Evolutionary conservation across 495 filamentous ascomycete species (phyloP).

Genomic region (Aspergillus heteromorphus): DNA sequence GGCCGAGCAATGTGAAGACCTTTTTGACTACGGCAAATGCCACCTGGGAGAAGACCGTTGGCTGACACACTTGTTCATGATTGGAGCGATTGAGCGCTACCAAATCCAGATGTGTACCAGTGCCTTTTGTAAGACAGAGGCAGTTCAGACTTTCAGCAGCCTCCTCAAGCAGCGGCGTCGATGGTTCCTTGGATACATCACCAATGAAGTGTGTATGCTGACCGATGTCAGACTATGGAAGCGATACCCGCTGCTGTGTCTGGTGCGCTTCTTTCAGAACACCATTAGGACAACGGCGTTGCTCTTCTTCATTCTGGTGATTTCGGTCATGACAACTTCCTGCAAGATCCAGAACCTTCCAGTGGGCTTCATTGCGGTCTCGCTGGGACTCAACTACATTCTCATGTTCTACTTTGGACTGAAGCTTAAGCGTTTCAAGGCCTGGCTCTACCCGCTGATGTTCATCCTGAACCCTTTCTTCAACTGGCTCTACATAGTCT

Average conservation of each 20-base stretch:
- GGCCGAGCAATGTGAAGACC: constrained; percentile 89
- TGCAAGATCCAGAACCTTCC: constrained; percentile 73
- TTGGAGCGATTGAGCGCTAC: constrained; percentile 85
- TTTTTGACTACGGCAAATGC: constrained; percentile 95
- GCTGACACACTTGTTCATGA: constrained; percentile 99
- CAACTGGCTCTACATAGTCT: constrained; percentile 98
- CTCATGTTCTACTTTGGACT: constrained; percentile 96
- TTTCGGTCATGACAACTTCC: constrained; percentile 81
- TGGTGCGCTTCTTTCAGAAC: constrained; percentile 92
- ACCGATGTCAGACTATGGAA: constrained; percentile 90
- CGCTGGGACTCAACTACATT: constrained; percentile 87
- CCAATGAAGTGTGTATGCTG: constrained; percentile 98
- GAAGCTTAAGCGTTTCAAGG: constrained; percentile 82
- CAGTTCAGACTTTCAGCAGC: constrained; percentile 80
- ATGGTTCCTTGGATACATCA: constrained; percentile 98
- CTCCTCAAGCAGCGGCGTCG: constrained; percentile 91
- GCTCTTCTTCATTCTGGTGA: constrained; percentile 91
- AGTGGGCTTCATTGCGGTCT: constrained; percentile 93
- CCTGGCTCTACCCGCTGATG: constrained; percentile 93
- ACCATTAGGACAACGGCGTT: constrained; percentile 94
- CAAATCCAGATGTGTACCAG: constrained; percentile 97
- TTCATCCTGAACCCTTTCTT: constrained; percentile 94
- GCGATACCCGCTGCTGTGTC: constrained; percentile 81
- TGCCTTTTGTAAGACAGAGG: constrained; percentile 98
- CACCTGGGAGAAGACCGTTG: constrained; percentile 95